A percentile compares a stretch with the other conserved stretches of the same genome.
Evolutionary conservation across 345 rosid species (phyloP).

Genomic region (Eucalyptus globulus): DNA sequence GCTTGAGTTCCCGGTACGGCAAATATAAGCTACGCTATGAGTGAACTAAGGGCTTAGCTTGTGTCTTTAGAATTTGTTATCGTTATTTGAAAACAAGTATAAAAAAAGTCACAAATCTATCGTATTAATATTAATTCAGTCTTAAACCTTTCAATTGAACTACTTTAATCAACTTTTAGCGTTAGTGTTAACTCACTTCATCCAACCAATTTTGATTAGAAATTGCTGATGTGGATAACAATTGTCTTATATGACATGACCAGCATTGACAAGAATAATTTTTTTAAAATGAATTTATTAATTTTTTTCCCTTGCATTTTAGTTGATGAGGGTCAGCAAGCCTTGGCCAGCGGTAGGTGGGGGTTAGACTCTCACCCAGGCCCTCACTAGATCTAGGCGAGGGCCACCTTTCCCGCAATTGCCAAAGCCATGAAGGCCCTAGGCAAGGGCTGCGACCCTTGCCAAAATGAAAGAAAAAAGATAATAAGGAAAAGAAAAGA

Average conservation of each 20-base stretch:
- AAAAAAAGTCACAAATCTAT: no score
- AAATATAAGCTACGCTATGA: not conserved
- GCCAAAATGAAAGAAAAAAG: no score
- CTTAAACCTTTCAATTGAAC: no score
- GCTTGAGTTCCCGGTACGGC: not conserved
- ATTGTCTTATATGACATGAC: rapidly evolving
- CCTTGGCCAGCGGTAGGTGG: not conserved
- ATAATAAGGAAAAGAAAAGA: no score
- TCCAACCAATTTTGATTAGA: no score
- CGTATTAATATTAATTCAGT: rapidly evolving
- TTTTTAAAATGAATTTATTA: no score
- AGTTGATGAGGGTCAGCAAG: not conserved
- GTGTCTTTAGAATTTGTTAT: not conserved
- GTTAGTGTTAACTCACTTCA: not conserved
- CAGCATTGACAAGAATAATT: no score
- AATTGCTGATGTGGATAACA: rapidly evolving
- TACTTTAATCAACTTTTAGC: not conserved
- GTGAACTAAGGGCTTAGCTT: not conserved
- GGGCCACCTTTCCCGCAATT: not conserved
- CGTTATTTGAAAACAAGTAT: not conserved
- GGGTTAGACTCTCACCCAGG: not conserved
- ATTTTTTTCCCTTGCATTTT: not conserved
- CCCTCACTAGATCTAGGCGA: rapidly evolving
- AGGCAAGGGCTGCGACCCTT: no score
- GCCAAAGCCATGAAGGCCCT: no score